Conservation (phyloP, 306 rosid species). For the Carpinus viminea region DNA sequence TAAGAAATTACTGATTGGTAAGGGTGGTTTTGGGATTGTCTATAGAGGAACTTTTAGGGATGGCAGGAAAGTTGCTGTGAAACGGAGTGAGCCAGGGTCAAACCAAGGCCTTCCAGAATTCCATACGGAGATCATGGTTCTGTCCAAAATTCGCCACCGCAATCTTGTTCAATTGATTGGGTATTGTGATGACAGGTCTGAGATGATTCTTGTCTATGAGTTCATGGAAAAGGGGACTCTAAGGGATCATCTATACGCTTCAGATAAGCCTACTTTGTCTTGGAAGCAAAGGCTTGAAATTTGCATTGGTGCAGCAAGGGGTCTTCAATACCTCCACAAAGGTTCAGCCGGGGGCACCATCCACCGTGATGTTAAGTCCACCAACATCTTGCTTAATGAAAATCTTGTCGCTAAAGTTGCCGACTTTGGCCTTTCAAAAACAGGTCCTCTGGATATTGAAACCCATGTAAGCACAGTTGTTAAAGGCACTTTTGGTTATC, state of each 20-base stretch:
- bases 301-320: slow-evolving; percentile 54
- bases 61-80: slow-evolving; percentile 49
- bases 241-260: slow-evolving; percentile 47
- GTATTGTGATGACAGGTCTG: slow-evolving; percentile 52
- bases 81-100: slow-evolving; percentile 50
- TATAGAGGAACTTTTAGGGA: slow-evolving; percentile 36
- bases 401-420: slow-evolving; percentile 53
- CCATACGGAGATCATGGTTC: slow-evolving; percentile 47
- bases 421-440: slow-evolving; percentile 56
- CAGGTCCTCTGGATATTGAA: slow-evolving; percentile 39
- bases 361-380: slow-evolving; percentile 58
- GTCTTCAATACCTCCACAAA: slow-evolving; percentile 58
- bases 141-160: slow-evolving; percentile 51
- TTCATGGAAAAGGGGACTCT: slow-evolving; percentile 56
- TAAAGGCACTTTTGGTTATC: slow-evolving; percentile 57
- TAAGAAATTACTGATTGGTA: slow-evolving; percentile 33
- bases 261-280: slow-evolving; percentile 38
- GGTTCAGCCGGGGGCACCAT: slow-evolving; percentile 56
- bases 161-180: slow-evolving; percentile 61
- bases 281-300: slow-evolving; percentile 64
- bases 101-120: slow-evolving; percentile 57
- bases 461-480: slow-evolving; percentile 52
- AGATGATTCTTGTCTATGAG: slow-evolving; percentile 60
- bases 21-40: slow-evolving; percentile 60
- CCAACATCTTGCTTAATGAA: slow-evolving; percentile 47